These are phyloP conservation scores for Helicocarpus griseus DNA, from an alignment of 2,329 filamentous ascomycete species.

Conservation along the genomic window DNA sequence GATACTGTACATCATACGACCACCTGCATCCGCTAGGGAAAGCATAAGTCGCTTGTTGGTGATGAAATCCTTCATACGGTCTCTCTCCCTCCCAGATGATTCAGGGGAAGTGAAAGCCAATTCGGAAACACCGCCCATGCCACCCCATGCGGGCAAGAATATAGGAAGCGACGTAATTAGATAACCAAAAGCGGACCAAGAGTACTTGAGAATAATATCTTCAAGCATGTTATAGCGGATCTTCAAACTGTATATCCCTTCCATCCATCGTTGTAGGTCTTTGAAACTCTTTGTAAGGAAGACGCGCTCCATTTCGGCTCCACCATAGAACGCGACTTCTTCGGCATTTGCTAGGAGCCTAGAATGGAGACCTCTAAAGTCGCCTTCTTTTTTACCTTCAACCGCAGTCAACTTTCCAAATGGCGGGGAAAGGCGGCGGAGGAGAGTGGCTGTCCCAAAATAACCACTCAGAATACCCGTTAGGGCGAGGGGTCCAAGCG, in stretches of 20 bases:
- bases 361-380: slow-evolving; percentile 85
- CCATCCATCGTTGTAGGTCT: slow-evolving; percentile 93
- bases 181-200: slow-evolving; percentile 97
- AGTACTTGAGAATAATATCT: slow-evolving; percentile 96
- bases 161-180: slow-evolving; percentile 85
- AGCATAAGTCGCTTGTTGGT: slow-evolving; percentile 98
- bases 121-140: slow-evolving; percentile 64
- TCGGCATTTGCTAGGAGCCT: slow-evolving; percentile 93
- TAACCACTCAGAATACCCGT: slow-evolving; percentile 85
- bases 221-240: slow-evolving; percentile 98
- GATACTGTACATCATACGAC: slow-evolving; percentile 99
- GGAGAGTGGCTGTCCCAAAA: slow-evolving; percentile 81
- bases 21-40: slow-evolving; percentile 88
- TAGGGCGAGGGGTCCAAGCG: slow-evolving; percentile 77
- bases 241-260: slow-evolving; percentile 93
- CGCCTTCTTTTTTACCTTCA: slow-evolving; percentile 87
- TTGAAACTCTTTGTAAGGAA: slow-evolving; percentile 89
- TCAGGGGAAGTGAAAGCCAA: slow-evolving; percentile 36
- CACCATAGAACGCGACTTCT: slow-evolving; percentile 95
- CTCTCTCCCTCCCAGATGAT: slow-evolving; percentile 56
- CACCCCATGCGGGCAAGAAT: slow-evolving; percentile 90
- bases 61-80: slow-evolving; percentile 96
- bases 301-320: slow-evolving; percentile 86
- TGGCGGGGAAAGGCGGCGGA: slow-evolving; percentile 80
- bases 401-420: slow-evolving; percentile 96